A percentile compares a stretch with the other conserved stretches of the same genome.
phyloP scores from a whole-genome alignment of 2,329 filamentous ascomycete species.

The Sporothrix pseudoabietina region DNA sequence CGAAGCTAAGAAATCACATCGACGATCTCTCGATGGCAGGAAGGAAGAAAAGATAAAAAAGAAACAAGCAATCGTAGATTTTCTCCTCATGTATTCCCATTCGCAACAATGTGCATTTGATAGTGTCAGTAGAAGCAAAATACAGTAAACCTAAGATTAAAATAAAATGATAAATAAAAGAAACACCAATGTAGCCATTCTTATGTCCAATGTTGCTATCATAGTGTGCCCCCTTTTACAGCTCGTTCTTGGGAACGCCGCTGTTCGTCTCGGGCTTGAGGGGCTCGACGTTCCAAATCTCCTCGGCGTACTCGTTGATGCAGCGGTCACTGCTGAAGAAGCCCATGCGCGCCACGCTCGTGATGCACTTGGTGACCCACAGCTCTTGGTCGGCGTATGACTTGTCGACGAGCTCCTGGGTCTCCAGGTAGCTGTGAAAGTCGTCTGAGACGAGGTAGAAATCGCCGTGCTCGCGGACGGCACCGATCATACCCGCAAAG shows the following conservation, averaged over 20 bases:
- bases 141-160: background rate
- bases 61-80: background rate
- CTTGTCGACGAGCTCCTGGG: conserved; percentile 87
- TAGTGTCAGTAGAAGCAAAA: background rate
- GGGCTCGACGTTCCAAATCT: conserved; percentile 96
- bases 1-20: background rate
- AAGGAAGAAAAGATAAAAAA: background rate
- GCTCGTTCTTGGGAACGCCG: conserved; percentile 28
- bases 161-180: background rate
- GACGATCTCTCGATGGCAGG: background rate
- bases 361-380: conserved; percentile 90
- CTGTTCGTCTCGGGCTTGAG: conserved; percentile 50
- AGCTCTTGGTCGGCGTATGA: conserved; percentile 89
- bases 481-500: conserved; percentile 81
- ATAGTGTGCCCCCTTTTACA: background rate
- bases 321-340: conserved; percentile 96
- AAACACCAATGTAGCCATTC: background rate
- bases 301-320: conserved; percentile 96
- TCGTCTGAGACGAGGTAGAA: conserved; percentile 98
- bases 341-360: conserved; percentile 87
- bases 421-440: conserved; percentile 92
- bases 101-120: background rate
- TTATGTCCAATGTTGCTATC: background rate
- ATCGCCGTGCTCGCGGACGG: conserved; percentile 89
- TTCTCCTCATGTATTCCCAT: background rate